Conservation (phyloP, 805 yeast genomes). For the Zygosaccharomyces pseudorouxii region DNA sequence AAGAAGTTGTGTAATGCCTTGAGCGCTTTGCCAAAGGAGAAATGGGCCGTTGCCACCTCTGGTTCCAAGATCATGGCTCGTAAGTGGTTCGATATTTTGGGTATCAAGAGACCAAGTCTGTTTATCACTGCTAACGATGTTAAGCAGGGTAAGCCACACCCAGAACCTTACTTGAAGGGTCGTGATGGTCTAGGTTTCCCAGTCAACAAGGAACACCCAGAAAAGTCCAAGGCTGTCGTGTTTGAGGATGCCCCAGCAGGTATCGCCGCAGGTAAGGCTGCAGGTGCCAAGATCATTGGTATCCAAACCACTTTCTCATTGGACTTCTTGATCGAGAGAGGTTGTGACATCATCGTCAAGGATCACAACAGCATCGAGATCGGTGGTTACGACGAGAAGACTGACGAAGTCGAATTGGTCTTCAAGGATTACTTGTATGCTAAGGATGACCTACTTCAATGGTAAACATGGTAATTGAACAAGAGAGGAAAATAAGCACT, state of each 20-base stretch:
- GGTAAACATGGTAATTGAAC: slow-evolving; percentile 23
- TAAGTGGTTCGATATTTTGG: slow-evolving; percentile 70
- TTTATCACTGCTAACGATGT: slow-evolving; percentile 83
- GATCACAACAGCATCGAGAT: slow-evolving; percentile 62
- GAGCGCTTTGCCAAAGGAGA: slow-evolving; percentile 47
- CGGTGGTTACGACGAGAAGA: slow-evolving; percentile 46
- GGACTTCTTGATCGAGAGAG: slow-evolving; percentile 62
- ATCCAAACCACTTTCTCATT: slow-evolving; percentile 75
- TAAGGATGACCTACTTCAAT: slow-evolving; percentile 34
- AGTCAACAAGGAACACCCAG: slow-evolving; percentile 35
- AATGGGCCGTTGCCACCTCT: slow-evolving; percentile 86
- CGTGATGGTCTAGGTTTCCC: slow-evolving; percentile 39
- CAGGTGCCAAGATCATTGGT: slow-evolving; percentile 80
- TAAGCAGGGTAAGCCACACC: slow-evolving; percentile 77
- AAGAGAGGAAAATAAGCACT: not conserved
- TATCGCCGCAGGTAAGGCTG: slow-evolving; percentile 73
- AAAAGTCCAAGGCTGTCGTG: slow-evolving; percentile 48
- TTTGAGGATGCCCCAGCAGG: slow-evolving; percentile 93
- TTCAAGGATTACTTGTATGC: slow-evolving; percentile 39
- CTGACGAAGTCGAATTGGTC: slow-evolving; percentile 37
- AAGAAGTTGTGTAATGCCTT: slow-evolving; percentile 54
- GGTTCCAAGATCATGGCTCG: slow-evolving; percentile 75
- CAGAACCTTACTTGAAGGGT: slow-evolving; percentile 72
- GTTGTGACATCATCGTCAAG: slow-evolving; percentile 78
- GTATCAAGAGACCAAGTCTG: slow-evolving; percentile 57